A percentile compares a stretch with the other conserved stretches of the same genome.
Evolutionary conservation across 768 basidiomycete genomes (phyloP).

Genomic region (Leccinellum luteum): DNA sequence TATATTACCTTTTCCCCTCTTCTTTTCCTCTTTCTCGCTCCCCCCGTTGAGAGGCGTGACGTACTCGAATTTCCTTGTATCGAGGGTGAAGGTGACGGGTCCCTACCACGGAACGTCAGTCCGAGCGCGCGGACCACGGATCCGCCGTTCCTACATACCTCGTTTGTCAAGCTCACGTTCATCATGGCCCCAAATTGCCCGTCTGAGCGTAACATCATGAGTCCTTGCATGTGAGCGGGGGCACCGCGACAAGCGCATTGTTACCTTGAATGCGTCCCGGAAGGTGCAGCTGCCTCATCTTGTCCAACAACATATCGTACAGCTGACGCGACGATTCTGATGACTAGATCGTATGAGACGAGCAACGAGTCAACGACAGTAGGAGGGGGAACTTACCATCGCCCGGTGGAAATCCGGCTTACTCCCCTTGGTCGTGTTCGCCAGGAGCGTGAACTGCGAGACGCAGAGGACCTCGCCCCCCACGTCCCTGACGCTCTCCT

Average conservation of each 20-base stretch:
- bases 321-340: constrained; percentile 62
- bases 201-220: constrained; percentile 44
- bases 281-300: constrained; percentile 63
- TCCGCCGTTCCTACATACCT: constrained; percentile 46
- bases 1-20: constrained; percentile 3
- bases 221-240: background rate
- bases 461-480: constrained; percentile 91
- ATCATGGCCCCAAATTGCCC: constrained; percentile 98
- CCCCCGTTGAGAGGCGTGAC: constrained; percentile 29
- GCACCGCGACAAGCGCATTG: background rate
- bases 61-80: constrained; percentile 78
- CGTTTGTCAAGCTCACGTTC: constrained; percentile 84
- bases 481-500: constrained; percentile 81
- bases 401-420: constrained; percentile 93
- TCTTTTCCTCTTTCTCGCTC: constrained; percentile 10
- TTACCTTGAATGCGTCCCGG: constrained; percentile 78
- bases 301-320: constrained; percentile 72
- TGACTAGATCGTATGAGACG: constrained; percentile 33
- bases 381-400: constrained; percentile 59
- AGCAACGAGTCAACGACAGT: background rate
- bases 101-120: constrained; percentile 45
- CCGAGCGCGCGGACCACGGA: background rate
- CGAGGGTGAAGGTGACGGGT: constrained; percentile 81
- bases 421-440: constrained; percentile 82
- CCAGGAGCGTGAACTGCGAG: constrained; percentile 90